Percentiles rank a stretch among this genome's conserved stretches.
Conservation (phyloP, 2,329 filamentous ascomycete genomes). For the Curvularia hawaiiensis region DNA sequence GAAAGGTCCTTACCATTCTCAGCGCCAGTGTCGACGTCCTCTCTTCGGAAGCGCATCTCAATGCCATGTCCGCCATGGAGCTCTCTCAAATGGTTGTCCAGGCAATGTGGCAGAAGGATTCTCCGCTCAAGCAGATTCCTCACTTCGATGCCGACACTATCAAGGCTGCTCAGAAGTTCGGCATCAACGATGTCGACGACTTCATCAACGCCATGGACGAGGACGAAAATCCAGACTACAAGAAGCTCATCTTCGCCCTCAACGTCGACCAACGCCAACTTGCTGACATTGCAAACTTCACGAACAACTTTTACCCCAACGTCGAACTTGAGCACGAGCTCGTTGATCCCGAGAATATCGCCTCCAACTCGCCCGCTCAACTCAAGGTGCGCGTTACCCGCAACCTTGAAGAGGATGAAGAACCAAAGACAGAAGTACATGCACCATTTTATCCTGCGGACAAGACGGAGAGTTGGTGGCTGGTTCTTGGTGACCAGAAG, state of each 20-base stretch:
- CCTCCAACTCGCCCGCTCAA: slow-evolving; percentile 79
- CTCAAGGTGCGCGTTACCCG: slow-evolving; percentile 85
- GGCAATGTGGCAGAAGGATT: slow-evolving; percentile 98
- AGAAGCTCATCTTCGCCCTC: slow-evolving; percentile 75
- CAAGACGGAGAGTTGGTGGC: slow-evolving; percentile 99
- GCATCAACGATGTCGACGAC: slow-evolving; percentile 91
- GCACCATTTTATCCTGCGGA: slow-evolving; percentile 90
- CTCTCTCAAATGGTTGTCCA: slow-evolving; percentile 99
- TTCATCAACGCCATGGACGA: slow-evolving; percentile 99
- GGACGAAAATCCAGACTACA: slow-evolving; percentile 84
- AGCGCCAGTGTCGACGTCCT: slow-evolving; percentile 94
- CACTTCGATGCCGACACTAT: slow-evolving; percentile 87
- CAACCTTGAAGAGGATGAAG: slow-evolving; percentile 74
- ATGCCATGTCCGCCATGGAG: slow-evolving; percentile 98
- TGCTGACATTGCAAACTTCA: slow-evolving; percentile 88
- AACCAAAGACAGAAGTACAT: slow-evolving; percentile 82
- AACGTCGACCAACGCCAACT: slow-evolving; percentile 82
- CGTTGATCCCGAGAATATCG: slow-evolving; percentile 78
- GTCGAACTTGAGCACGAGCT: slow-evolving; percentile 89
- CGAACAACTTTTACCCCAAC: slow-evolving; percentile 95
- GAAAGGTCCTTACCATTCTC: slow-evolving; percentile 83
- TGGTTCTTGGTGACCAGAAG: slow-evolving; percentile 92
- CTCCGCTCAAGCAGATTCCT: slow-evolving; percentile 95
- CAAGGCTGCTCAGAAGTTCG: slow-evolving; percentile 78
- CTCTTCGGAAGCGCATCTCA: slow-evolving; percentile 92